phyloP scores from a whole-genome alignment of 1,139 yeast species.

The Tardiomyces digboiensis region DNA sequence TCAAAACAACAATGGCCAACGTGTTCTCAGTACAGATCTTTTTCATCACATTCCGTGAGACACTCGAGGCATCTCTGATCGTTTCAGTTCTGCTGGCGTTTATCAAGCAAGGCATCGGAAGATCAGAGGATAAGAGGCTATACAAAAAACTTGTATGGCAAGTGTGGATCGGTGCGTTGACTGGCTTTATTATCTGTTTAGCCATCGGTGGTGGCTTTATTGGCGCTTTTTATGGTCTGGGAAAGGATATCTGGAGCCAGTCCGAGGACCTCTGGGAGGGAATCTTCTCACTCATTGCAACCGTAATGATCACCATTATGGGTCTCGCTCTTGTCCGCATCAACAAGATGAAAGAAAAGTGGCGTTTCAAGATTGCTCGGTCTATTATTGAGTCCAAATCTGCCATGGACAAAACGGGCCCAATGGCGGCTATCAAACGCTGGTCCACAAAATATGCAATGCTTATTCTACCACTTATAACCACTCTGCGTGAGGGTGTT shows the following conservation, averaged over 20 bases:
- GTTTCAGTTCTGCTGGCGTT: constrained; percentile 86
- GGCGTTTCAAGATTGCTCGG: constrained; percentile 83
- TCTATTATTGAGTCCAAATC: constrained; percentile 42
- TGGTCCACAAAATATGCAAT: constrained; percentile 55
- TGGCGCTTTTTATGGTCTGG: constrained; percentile 70
- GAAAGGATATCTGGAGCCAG: constrained; percentile 72
- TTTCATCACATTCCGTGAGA: constrained; percentile 84
- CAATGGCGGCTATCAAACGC: constrained; percentile 25
- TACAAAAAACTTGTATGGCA: constrained; percentile 60
- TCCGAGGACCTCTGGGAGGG: constrained; percentile 97
- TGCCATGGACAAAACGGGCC: constrained; percentile 24
- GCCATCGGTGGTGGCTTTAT: constrained; percentile 78
- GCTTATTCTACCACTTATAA: constrained; percentile 69
- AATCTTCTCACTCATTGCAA: constrained; percentile 71
- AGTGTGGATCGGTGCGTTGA: constrained; percentile 68
- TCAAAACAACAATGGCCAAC: constrained; percentile 26
- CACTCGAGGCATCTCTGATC: constrained; percentile 83
- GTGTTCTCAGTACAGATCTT: constrained; percentile 42
- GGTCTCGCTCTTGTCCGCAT: constrained; percentile 88
- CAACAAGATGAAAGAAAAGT: constrained; percentile 84
- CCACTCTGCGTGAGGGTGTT: constrained; percentile 78
- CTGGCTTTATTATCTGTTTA: constrained; percentile 68
- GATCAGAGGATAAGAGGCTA: constrained; percentile 36
- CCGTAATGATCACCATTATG: constrained; percentile 77
- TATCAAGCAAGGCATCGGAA: constrained; percentile 74